These are phyloP conservation scores for Rhizophlyctis rosea DNA, from an alignment of 192 early-diverging fungal genomes.

Conservation along the genomic window DNA sequence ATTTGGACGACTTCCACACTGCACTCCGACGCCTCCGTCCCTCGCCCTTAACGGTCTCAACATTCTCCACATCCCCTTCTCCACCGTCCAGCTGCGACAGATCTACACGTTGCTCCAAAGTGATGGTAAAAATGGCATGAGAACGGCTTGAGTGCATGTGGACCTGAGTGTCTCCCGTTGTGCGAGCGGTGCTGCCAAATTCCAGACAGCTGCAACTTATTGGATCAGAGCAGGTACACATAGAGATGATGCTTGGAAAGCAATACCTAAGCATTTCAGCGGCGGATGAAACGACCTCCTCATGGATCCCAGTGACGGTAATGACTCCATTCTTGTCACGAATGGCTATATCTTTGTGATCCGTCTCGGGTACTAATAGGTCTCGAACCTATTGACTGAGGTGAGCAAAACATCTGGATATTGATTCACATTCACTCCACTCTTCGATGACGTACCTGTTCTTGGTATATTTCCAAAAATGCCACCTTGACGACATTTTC, in stretches of 20 bases:
- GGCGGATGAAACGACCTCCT: conserved; percentile 24
- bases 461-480: conserved; percentile 60
- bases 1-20: conserved; percentile 35
- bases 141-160: conserved; percentile 41
- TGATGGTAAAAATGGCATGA: conserved; percentile 51
- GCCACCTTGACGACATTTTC: conserved; percentile 35
- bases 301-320: conserved; percentile 36
- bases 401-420: too few species aligned
- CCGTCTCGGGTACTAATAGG: conserved; percentile 31
- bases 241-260: neutral
- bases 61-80: conserved; percentile 7
- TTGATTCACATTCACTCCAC: too few species aligned
- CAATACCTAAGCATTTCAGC: conserved; percentile 31
- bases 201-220: conserved; percentile 33
- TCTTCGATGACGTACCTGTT: conserved; percentile 32
- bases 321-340: conserved; percentile 42
- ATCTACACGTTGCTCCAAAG: conserved; percentile 37
- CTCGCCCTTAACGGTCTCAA: neutral
- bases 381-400: conserved; percentile 49
- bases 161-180: conserved; percentile 52
- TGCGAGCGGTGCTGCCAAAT: conserved; percentile 36
- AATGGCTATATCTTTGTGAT: conserved; percentile 42
- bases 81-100: neutral
- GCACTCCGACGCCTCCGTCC: neutral
- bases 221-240: neutral